phyloP scores from a whole-genome alignment of 2,329 filamentous ascomycete genomes.

The Hypoxylon rubiginosum region DNA sequence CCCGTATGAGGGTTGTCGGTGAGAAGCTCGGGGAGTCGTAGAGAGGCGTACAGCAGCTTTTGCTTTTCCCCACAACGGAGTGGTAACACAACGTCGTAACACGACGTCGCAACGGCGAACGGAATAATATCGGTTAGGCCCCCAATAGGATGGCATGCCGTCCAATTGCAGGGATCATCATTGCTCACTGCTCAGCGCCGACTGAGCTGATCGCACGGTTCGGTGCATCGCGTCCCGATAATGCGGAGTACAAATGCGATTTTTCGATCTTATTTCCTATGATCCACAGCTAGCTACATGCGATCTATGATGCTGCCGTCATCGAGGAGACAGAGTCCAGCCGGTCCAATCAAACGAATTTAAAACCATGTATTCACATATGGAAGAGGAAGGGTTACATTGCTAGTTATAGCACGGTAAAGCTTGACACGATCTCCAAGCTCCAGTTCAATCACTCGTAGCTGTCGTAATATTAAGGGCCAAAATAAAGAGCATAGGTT shows the following conservation, averaged over 20 bases:
- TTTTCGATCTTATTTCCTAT: conserved; percentile 5
- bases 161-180: conserved; percentile 24
- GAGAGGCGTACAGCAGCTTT: too few relatives aligned
- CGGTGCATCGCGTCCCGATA: conserved; percentile 37
- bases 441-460: not conserved
- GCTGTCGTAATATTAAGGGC: too few relatives aligned
- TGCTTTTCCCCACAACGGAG: conserved; percentile 11
- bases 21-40: conserved; percentile 9
- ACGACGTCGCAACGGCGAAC: conserved; percentile 31
- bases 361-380: not conserved
- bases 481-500: too few relatives aligned
- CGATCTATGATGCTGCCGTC: not conserved
- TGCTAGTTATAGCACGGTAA: not conserved
- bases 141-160: conserved; percentile 22
- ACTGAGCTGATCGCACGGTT: conserved; percentile 10
- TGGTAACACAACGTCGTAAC: conserved; percentile 19
- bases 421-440: not conserved
- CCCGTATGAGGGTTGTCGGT: conserved; percentile 20
- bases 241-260: conserved; percentile 10
- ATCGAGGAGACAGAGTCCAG: not conserved
- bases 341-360: not conserved
- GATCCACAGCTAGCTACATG: not conserved
- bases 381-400: not conserved
- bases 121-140: conserved; percentile 31
- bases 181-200: conserved; percentile 25